Conservation (phyloP, 2,329 filamentous ascomycete genomes). For the Pseudogymnoascus destructans region DNA sequence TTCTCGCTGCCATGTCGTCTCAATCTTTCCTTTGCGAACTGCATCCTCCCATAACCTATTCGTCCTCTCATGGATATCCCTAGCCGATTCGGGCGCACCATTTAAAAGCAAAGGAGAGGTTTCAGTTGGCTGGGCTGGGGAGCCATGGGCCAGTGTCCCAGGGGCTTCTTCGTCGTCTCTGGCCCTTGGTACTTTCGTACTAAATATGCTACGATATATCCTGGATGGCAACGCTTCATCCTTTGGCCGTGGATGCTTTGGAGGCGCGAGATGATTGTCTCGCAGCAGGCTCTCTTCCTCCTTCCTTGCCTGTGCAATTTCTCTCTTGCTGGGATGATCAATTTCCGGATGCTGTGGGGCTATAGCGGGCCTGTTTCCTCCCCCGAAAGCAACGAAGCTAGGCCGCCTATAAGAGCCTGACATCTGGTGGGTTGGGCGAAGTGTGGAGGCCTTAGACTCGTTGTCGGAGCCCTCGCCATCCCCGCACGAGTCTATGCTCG, state of each 20-base stretch:
- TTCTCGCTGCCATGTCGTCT: constrained; percentile 85
- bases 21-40: constrained; percentile 65
- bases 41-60: constrained; percentile 76
- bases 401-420: constrained; percentile 61
- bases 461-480: constrained; percentile 33
- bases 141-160: constrained; percentile 12
- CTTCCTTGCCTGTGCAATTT: constrained; percentile 42
- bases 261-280: constrained; percentile 52
- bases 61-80: constrained; percentile 41
- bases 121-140: constrained; percentile 27
- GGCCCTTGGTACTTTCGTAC: constrained; percentile 37
- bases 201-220: constrained; percentile 35
- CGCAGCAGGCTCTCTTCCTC: constrained; percentile 48
- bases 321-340: constrained; percentile 37
- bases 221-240: constrained; percentile 27
- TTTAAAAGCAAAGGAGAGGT: constrained; percentile 30
- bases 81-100: constrained; percentile 30
- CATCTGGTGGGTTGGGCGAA: constrained; percentile 35
- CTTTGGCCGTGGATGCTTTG: constrained; percentile 36
- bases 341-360: constrained; percentile 39
- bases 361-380: constrained; percentile 56
- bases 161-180: constrained; percentile 22
- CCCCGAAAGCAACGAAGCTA: constrained; percentile 61
- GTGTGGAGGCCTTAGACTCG: constrained; percentile 28
- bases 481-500: constrained; percentile 26